phyloP scores from a whole-genome alignment of 495 filamentous ascomycete genomes.

The Daldinia loculata region DNA sequence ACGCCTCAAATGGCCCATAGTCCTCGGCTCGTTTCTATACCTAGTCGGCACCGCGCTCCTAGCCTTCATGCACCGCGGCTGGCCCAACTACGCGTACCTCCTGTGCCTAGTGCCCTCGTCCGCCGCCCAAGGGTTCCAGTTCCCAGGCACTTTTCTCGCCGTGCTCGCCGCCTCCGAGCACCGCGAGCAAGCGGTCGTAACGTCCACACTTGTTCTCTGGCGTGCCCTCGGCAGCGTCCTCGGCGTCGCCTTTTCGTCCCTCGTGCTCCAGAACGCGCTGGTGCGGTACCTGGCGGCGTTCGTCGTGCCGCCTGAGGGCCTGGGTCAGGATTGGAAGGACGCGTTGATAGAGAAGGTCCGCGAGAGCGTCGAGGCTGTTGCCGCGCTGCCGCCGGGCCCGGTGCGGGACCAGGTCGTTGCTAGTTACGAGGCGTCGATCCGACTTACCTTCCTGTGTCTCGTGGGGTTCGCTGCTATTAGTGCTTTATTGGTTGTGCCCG shows the following conservation, averaged over 20 bases:
- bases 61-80: slow-evolving; percentile 57
- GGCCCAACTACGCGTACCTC: slow-evolving; percentile 67
- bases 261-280: slow-evolving; percentile 79
- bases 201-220: slow-evolving; percentile 73
- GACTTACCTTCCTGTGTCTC: slow-evolving; percentile 62
- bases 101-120: slow-evolving; percentile 67
- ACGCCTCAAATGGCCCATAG: slow-evolving; percentile 68
- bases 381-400: slow-evolving; percentile 40
- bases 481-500: slow-evolving; percentile 57
- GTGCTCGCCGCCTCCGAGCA: slow-evolving; percentile 73
- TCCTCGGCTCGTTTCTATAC: slow-evolving; percentile 64
- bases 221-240: slow-evolving; percentile 74
- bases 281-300: slow-evolving; percentile 63
- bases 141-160: slow-evolving; percentile 71
- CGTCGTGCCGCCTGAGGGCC: slow-evolving; percentile 59
- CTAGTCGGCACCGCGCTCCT: slow-evolving; percentile 65
- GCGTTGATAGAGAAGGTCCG: slow-evolving; percentile 50
- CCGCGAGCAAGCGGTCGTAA: slow-evolving; percentile 78
- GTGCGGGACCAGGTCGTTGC: slow-evolving; percentile 62
- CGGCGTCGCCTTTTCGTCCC: slow-evolving; percentile 73
- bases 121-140: slow-evolving; percentile 71
- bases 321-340: slow-evolving; percentile 41
- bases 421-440: slow-evolving; percentile 67
- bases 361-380: slow-evolving; percentile 55
- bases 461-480: slow-evolving; percentile 60